Percentiles rank a stretch among this genome's conserved stretches.
Evolutionary conservation across 169 alveolate species (phyloP).

Genomic region (Prorocentrum cordatum): DNA sequence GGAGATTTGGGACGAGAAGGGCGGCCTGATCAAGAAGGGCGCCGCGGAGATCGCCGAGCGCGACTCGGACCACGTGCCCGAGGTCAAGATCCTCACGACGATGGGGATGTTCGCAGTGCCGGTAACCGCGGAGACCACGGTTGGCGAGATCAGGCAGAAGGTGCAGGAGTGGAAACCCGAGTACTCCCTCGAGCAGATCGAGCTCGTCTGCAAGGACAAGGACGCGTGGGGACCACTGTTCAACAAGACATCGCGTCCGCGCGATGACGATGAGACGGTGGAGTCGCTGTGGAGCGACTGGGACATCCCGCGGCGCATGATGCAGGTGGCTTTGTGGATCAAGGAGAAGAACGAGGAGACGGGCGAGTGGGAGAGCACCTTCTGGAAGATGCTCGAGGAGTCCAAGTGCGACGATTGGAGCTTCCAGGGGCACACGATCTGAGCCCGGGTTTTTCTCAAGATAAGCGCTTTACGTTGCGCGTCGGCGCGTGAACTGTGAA

Average conservation of each 20-base stretch:
- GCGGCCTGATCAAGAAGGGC: constrained; percentile 63
- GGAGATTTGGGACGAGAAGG: constrained; percentile 71
- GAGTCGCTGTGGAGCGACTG: constrained; percentile 66
- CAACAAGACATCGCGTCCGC: constrained; percentile 69
- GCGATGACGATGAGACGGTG: constrained; percentile 62
- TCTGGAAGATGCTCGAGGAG: constrained; percentile 66
- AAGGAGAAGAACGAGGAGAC: constrained; percentile 51
- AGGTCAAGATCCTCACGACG: constrained; percentile 27
- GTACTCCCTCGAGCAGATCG: constrained; percentile 67
- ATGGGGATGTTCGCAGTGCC: constrained; percentile 34
- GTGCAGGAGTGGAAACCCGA: constrained; percentile 14
- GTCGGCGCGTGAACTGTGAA: too few species aligned
- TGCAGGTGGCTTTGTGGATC: constrained; percentile 60
- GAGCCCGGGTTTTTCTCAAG: too few species aligned
- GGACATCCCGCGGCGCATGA: constrained; percentile 71
- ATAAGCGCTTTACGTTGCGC: too few species aligned
- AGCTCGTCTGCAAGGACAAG: constrained; percentile 68
- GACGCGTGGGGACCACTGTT: constrained; percentile 64
- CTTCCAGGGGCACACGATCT: constrained; percentile 3
- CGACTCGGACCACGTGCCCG: constrained; percentile 69
- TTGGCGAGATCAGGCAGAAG: constrained; percentile 6
- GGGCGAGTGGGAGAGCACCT: constrained; percentile 69
- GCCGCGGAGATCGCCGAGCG: constrained; percentile 68
- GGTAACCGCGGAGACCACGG: background rate
- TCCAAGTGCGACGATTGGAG: constrained; percentile 67